phyloP scores from a whole-genome alignment of 2,329 filamentous ascomycete genomes.

The Didymella segeticola region DNA sequence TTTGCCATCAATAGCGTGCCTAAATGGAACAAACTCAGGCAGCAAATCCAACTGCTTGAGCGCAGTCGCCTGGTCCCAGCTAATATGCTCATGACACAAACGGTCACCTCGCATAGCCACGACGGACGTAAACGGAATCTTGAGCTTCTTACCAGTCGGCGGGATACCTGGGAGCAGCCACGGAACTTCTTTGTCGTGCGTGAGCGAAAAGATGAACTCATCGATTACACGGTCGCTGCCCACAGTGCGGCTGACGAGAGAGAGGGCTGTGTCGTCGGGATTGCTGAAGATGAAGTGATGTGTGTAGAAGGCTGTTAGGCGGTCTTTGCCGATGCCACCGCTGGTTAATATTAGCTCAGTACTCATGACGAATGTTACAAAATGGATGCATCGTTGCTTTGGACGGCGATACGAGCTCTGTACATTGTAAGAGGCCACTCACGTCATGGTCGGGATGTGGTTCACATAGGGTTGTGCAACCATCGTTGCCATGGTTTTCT shows the following conservation, averaged over 20 bases:
- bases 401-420: not conserved
- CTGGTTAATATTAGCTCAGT: slow-evolving; percentile 10
- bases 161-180: slow-evolving; percentile 48
- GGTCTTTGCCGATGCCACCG: slow-evolving; percentile 71
- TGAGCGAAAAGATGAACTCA: slow-evolving; percentile 46
- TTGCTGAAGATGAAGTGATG: slow-evolving; percentile 79
- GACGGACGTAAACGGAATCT: slow-evolving; percentile 69
- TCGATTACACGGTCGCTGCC: slow-evolving; percentile 70
- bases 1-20: slow-evolving; percentile 45
- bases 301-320: slow-evolving; percentile 71
- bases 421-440: not conserved
- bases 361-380: not conserved
- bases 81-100: slow-evolving; percentile 73
- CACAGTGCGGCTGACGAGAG: slow-evolving; percentile 74
- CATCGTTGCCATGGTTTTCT: slow-evolving; percentile 82
- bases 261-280: slow-evolving; percentile 68
- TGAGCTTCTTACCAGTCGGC: slow-evolving; percentile 47
- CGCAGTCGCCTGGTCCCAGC: slow-evolving; percentile 72
- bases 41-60: slow-evolving; percentile 68
- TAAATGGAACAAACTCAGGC: slow-evolving; percentile 70
- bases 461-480: slow-evolving; percentile 81
- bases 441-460: slow-evolving; percentile 71
- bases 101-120: slow-evolving; percentile 73
- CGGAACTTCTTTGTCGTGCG: slow-evolving; percentile 41
- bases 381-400: not conserved